These are phyloP conservation scores for Chlamydomonas sp. DNA, from an alignment of 139 green algal species.

Conservation along the genomic window DNA sequence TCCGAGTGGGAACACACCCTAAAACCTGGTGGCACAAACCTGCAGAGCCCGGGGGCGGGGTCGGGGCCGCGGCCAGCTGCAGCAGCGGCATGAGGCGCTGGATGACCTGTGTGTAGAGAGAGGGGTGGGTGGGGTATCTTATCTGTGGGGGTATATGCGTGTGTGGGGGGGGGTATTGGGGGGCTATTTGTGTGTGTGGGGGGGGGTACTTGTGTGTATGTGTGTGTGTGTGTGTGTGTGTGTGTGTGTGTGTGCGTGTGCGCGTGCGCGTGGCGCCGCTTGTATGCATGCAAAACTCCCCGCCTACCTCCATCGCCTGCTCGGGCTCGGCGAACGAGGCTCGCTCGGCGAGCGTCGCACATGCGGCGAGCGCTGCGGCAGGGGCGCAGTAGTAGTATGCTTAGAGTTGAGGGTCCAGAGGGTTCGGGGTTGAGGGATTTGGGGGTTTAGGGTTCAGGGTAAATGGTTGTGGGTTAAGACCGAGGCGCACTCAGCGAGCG, in stretches of 20 bases:
- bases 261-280: too few relatives aligned
- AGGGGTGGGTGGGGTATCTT: not conserved
- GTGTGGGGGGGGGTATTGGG: not conserved
- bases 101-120: conserved; percentile 17
- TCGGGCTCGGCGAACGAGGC: too few relatives aligned
- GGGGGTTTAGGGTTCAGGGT: not conserved
- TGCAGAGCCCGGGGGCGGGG: not conserved
- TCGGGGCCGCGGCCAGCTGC: conserved; percentile 13
- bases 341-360: too few relatives aligned
- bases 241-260: conserved; percentile 8
- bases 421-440: too few relatives aligned
- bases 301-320: too few relatives aligned
- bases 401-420: too few relatives aligned
- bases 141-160: not conserved
- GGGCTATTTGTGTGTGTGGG: too few relatives aligned
- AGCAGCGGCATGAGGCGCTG: conserved; percentile 45
- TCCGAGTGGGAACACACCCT: too few relatives aligned
- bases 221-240: not conserved
- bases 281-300: too few relatives aligned
- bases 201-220: not conserved
- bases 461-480: not conserved
- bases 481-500: not conserved
- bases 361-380: too few relatives aligned
- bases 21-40: too few relatives aligned
- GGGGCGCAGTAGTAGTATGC: too few relatives aligned